Base-by-base conservation (phyloP, 2,329 filamentous ascomycete species). In the Scolecobasidium constrictum region DNA sequence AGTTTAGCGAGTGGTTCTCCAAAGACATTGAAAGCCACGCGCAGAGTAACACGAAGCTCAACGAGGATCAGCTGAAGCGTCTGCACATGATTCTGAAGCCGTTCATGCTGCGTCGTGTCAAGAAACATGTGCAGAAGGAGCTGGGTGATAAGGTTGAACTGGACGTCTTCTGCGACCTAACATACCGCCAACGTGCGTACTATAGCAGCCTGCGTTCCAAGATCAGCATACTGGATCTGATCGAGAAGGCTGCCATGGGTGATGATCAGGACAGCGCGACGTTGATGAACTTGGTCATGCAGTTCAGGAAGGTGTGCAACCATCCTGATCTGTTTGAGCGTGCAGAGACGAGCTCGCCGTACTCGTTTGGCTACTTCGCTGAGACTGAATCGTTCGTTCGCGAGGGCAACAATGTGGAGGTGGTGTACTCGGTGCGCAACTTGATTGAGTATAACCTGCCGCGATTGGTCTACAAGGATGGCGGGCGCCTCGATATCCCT, bases 71-170 rank as follows among this genome's bases (percentile, higher is more conserved):
- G 66, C 78, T 98, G 41, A 87, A 87, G 65, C 86, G 92, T 66
- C 69, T 98, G 53, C 92, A 98, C 63, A 94, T 96, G 88, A 98
- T 98, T 53, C 67, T 98, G 51, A 96, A 98, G 67, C 92, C 92
- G 0, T 98, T 98, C 71, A 98, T 98, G 92, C 77, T 98, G 60
- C 86, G 92, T 54, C 90, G 92, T 77, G 86, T 98, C 65, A 98
- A 98, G 78, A 96, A 96, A 69, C 90, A 98, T 61, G 92, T 98
- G 39, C 92, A 98, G 62, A 95, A 96, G 63, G 92, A 98, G 62
- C 78, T 98, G 38, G 92, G 92, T 37, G 92, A 98, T 75, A 98
- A 98, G 78, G 93, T 96, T 46, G 92, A 98, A 63, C 71, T 86
- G 48, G 92, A 98, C 55, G 77, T 98, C 46, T 96, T 90, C 75